These are phyloP conservation scores for Candida golubevii DNA, from an alignment of 805 yeast genomes.

Conservation along the genomic window DNA sequence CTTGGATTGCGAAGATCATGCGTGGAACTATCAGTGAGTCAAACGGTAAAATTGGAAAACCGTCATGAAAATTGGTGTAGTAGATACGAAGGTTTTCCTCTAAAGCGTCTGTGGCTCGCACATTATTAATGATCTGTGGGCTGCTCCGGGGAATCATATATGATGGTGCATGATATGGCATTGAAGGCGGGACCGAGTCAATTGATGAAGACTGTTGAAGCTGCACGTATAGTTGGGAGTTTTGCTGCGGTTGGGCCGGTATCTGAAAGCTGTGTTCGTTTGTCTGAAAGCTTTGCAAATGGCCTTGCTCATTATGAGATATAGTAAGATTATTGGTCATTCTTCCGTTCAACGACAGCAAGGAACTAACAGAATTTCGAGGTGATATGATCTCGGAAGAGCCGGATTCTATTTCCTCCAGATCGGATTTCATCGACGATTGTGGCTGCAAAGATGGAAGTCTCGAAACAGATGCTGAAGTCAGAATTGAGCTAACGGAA, in stretches of 20 bases:
- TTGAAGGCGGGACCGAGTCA: neutral
- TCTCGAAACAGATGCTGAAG: conserved; percentile 30
- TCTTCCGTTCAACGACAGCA: conserved; percentile 18
- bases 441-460: conserved; percentile 29
- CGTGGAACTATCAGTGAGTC: conserved; percentile 20
- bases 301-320: neutral
- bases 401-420: conserved; percentile 18
- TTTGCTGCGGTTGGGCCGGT: neutral
- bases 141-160: neutral
- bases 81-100: conserved; percentile 23
- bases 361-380: conserved; percentile 16
- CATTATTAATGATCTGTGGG: neutral
- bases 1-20: conserved; percentile 10
- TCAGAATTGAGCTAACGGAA: conserved; percentile 45
- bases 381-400: conserved; percentile 10
- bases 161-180: neutral
- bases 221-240: neutral
- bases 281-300: neutral
- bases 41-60: conserved; percentile 44
- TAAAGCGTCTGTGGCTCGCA: neutral
- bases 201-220: neutral
- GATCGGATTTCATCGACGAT: conserved; percentile 8
- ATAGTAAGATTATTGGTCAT: conserved; percentile 8
- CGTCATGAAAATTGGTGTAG: conserved; percentile 40
- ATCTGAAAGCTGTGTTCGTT: neutral